These are phyloP conservation scores for Penicillium sp. DNA, from an alignment of 2,329 filamentous ascomycete species.

Conservation along the genomic window DNA sequence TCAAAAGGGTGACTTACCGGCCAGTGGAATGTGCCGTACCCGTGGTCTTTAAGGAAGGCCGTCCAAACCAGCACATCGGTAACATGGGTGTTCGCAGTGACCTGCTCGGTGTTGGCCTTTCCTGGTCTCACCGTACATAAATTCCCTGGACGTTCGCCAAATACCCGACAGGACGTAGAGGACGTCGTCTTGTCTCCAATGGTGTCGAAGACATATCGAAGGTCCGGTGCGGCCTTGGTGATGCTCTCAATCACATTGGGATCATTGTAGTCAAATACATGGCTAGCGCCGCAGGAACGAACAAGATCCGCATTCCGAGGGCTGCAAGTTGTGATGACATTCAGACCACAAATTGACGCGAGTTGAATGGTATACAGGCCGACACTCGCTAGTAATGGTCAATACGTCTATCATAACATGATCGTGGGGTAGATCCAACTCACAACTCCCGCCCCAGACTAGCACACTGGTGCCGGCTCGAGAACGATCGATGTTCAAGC, in stretches of 20 bases:
- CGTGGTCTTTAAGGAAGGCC: conserved; percentile 44
- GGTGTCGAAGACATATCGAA: conserved; percentile 46
- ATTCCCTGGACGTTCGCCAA: conserved; percentile 28
- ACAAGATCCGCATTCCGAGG: conserved; percentile 35
- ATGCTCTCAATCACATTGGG: conserved; percentile 40
- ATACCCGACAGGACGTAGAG: conserved; percentile 30
- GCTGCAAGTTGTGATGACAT: conserved; percentile 41
- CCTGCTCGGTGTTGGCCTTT: conserved; percentile 42
- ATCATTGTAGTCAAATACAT: conserved; percentile 47
- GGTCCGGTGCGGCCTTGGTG: conserved; percentile 29
- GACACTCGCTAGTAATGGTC: conserved; percentile 40
- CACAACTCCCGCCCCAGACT: conserved; percentile 50
- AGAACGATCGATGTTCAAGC: conserved; percentile 35
- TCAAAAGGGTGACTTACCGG: conserved; percentile 36
- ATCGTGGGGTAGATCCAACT: conserved; percentile 9
- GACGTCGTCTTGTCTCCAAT: conserved; percentile 46
- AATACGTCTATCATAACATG: neutral
- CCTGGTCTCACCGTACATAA: conserved; percentile 48
- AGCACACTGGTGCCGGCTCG: conserved; percentile 31
- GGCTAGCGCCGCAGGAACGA: conserved; percentile 34
- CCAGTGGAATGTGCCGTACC: conserved; percentile 40
- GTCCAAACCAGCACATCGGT: conserved; percentile 50
- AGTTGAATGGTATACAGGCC: conserved; percentile 42
- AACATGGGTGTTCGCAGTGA: conserved; percentile 36
- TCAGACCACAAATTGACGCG: conserved; percentile 34